Evolutionary conservation across 2,329 filamentous ascomycete genomes (phyloP).

Genomic region (Ceratocystiopsis sp.): DNA sequence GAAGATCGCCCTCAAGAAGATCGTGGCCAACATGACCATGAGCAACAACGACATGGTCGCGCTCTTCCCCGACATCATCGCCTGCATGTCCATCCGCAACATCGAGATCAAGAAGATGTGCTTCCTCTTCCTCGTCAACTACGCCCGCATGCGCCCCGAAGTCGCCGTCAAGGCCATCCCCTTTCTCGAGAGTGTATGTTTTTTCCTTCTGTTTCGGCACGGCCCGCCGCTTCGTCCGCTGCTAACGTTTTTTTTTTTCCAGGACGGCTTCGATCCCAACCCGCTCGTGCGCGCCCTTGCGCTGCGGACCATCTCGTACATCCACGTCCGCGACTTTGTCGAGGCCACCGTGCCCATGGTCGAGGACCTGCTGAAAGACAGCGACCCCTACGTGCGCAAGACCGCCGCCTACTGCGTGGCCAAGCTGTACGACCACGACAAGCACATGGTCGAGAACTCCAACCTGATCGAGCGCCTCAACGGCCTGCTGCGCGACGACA

Average conservation of each 20-base stretch:
- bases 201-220: no score
- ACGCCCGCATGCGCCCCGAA: conserved; percentile 84
- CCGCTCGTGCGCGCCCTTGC: conserved; percentile 84
- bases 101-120: conserved; percentile 99
- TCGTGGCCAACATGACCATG: conserved; percentile 99
- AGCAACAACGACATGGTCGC: conserved; percentile 99
- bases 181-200: conserved; percentile 57
- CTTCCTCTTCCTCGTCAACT: conserved; percentile 94
- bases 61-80: conserved; percentile 86
- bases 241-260: background rate
- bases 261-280: conserved; percentile 90
- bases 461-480: conserved; percentile 89
- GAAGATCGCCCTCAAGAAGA: conserved; percentile 98
- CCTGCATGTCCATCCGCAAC: conserved; percentile 85
- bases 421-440: conserved; percentile 95
- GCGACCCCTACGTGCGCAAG: conserved; percentile 92
- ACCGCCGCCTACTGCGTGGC: conserved; percentile 93
- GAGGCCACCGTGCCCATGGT: conserved; percentile 75
- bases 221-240: no score
- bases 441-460: conserved; percentile 71
- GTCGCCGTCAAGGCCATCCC: conserved; percentile 86
- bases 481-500: conserved; percentile 78
- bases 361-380: conserved; percentile 66
- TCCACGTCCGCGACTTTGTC: conserved; percentile 91
- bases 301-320: conserved; percentile 88